Conservation (phyloP, 1,284 basidiomycete genomes). For the Apiotrichum porosum region DNA sequence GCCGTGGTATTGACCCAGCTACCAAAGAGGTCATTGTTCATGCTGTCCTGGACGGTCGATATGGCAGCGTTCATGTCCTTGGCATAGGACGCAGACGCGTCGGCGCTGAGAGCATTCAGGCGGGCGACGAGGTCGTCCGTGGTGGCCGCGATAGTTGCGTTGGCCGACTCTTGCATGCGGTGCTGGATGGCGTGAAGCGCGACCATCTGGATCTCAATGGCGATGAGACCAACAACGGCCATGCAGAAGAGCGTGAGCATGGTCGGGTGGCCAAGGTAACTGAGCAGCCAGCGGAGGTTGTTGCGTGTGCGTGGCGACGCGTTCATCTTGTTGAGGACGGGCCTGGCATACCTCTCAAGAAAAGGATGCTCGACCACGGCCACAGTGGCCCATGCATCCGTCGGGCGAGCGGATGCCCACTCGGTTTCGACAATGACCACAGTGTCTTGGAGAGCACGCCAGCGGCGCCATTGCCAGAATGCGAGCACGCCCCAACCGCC, state of each 20-base stretch:
- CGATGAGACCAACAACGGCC: constrained; percentile 80
- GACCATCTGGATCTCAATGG: constrained; percentile 77
- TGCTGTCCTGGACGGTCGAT: constrained; percentile 60
- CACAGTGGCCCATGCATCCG: constrained; percentile 40
- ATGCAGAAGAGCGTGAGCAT: constrained; percentile 84
- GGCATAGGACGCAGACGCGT: constrained; percentile 73
- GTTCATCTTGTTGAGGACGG: constrained; percentile 22
- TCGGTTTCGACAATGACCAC: constrained; percentile 37
- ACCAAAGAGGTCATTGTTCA: constrained; percentile 83
- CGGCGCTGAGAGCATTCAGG: constrained; percentile 73
- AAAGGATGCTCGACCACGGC: constrained; percentile 46
- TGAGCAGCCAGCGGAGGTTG: constrained; percentile 52
- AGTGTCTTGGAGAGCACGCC: constrained; percentile 33
- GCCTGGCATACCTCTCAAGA: constrained; percentile 34
- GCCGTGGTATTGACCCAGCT: constrained; percentile 89
- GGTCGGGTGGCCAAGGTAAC: constrained; percentile 85
- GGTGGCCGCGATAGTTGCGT: constrained; percentile 61
- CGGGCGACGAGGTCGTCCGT: constrained; percentile 65
- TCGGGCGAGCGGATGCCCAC: constrained; percentile 15
- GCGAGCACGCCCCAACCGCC: constrained; percentile 40
- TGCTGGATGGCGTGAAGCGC: constrained; percentile 66
- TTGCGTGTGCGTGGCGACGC: constrained; percentile 23
- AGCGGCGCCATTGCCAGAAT: constrained; percentile 47
- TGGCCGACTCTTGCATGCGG: constrained; percentile 60
- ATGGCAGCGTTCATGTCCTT: constrained; percentile 68